These are phyloP conservation scores for Backusella luteola DNA, from an alignment of 192 early-diverging fungal species.

Conservation along the genomic window DNA sequence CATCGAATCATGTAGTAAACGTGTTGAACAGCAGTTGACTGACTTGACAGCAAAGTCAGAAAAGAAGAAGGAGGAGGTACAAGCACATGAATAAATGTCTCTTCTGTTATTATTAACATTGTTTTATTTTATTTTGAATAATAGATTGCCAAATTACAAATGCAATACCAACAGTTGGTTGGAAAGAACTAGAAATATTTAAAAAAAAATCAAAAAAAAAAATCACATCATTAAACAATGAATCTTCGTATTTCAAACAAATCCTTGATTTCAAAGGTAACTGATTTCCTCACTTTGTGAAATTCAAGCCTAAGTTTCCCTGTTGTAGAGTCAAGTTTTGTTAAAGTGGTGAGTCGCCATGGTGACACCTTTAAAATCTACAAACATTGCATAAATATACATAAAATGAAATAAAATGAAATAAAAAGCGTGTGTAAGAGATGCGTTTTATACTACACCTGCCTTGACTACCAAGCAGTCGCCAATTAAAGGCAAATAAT, in stretches of 20 bases:
- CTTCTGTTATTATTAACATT: not conserved
- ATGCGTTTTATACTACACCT: not conserved
- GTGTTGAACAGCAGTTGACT: constrained; percentile 79
- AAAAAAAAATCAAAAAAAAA: not conserved
- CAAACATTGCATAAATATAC: not conserved
- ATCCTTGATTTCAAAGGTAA: not conserved
- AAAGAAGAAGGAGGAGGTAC: constrained; percentile 74
- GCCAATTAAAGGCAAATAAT: not conserved
- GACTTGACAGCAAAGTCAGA: constrained; percentile 84
- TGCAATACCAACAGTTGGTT: constrained; percentile 30
- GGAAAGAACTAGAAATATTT: constrained; percentile 5
- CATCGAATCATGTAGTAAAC: constrained; percentile 52
- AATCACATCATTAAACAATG: not conserved
- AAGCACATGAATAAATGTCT: not conserved
- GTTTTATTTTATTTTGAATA: not conserved
- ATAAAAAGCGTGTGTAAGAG: not conserved
- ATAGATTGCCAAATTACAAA: constrained; percentile 29
- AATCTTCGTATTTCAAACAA: constrained; percentile 2
- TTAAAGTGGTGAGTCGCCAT: not conserved
- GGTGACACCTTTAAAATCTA: not conserved
- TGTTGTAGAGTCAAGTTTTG: not conserved
- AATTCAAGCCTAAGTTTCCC: not conserved
- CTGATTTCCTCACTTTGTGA: not conserved
- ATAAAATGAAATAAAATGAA: not conserved
- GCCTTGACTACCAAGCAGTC: not conserved